These are phyloP conservation scores for Baeospora myosura DNA, from an alignment of 1,284 basidiomycete genomes.

Conservation along the genomic window DNA sequence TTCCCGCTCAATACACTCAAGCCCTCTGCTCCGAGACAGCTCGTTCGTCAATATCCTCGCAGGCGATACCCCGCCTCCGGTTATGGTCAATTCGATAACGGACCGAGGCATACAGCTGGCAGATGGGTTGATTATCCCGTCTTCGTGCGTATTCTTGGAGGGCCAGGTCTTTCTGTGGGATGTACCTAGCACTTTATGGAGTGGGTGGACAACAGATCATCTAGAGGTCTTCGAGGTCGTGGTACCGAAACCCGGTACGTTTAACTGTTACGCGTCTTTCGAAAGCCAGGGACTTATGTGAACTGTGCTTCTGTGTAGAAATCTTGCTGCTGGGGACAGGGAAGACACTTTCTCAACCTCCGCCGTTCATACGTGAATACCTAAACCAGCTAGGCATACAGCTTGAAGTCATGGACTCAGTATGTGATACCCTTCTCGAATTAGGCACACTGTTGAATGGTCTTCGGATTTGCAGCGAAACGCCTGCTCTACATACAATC, in stretches of 20 bases:
- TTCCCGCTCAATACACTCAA: background rate
- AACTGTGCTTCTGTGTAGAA: constrained; percentile 45
- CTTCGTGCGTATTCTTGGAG: constrained; percentile 78
- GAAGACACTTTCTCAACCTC: constrained; percentile 61
- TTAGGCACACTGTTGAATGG: constrained; percentile 1
- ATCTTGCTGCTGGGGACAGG: constrained; percentile 90
- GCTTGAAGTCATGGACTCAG: constrained; percentile 91
- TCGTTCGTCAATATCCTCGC: constrained; percentile 68
- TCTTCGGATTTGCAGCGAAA: constrained; percentile 55
- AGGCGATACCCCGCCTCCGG: constrained; percentile 57
- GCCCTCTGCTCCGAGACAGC: background rate
- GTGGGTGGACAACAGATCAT: constrained; percentile 65
- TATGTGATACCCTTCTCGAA: constrained; percentile 31
- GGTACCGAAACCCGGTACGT: constrained; percentile 79
- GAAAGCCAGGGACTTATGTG: background rate
- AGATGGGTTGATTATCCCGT: constrained; percentile 73
- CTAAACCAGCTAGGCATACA: constrained; percentile 80
- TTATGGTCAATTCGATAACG: constrained; percentile 62
- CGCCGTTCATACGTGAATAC: constrained; percentile 60
- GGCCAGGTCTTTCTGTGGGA: constrained; percentile 90
- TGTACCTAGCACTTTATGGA: constrained; percentile 55
- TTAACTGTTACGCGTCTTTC: background rate
- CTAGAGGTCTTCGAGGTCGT: constrained; percentile 79
- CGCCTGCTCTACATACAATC: constrained; percentile 91
- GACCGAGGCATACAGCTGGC: constrained; percentile 55